Evolutionary conservation across 2,329 filamentous ascomycete genomes (phyloP), one percentile per base, ranked within the genome.

Genomic region (Ophiostoma piceae): DNA sequence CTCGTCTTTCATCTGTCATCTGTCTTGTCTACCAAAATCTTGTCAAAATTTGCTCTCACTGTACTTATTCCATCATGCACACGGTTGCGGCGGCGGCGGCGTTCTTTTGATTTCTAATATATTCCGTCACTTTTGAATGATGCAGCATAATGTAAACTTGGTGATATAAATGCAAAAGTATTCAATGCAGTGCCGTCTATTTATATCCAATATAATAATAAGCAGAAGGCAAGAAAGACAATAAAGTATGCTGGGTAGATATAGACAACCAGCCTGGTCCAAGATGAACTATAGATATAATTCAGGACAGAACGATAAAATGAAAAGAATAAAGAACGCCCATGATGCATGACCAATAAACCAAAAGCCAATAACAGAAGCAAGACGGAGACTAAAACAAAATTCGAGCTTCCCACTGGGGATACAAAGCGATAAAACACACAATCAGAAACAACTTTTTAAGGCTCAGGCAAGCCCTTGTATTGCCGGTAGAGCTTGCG

Each of bases 401-500:
- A 47, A 5, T 14, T 60, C 1, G 22, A 35, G 11, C 9, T 12
- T 57, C 51, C 51, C 51, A 26, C n/a, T 57, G 12, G n/a, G 51
- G 51, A 57, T 22, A 14, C n/a, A 14, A 22, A 9, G 29, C 12
- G 12, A 39, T 67, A 54, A 9, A 22, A 43, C 19, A 51, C 16
- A 43, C 51, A 11, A 41, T 0, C 9, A 16, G 8, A 8, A 60
- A 1, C 14, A 8, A n/a, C 6, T n/a, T 5, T 1, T 47, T 37
- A 2, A 3, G 39, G 70, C 35, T 79, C 74, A 51, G 80, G 79
- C 57, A 82, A 72, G 26, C 80, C 83, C 73, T 82, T 81, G 68
- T 87, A 72, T 73, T 82, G 83, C 78, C 85, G 84, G 80, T 92
- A 96, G 35, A 88, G 78, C 79, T 90, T 92, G 81, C 94, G 92